These are phyloP conservation scores for Wallacemonas sp. DNA, from an alignment of 208 protist species.

Conservation along the genomic window DNA sequence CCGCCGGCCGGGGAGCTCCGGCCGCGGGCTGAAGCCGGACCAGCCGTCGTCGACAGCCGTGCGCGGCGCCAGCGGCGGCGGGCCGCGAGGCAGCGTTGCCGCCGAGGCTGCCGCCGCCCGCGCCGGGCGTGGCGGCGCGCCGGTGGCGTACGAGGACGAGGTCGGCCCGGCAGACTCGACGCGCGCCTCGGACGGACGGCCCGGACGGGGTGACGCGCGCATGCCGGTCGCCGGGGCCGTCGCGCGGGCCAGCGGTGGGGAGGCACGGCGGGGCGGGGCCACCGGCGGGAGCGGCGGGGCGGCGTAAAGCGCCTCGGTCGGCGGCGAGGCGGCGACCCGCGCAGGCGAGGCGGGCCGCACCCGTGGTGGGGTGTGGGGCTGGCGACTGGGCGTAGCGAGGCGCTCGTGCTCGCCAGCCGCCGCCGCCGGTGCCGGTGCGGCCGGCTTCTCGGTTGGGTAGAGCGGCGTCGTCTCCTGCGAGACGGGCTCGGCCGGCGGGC, in stretches of 20 bases:
- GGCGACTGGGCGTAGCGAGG: no score
- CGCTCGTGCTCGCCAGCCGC: no score
- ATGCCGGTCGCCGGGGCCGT: background rate
- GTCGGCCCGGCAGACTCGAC: no score
- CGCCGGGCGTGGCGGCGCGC: conserved; percentile 9
- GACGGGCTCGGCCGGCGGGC: no score
- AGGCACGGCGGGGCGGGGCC: background rate
- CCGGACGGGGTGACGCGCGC: background rate
- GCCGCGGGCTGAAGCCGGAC: conserved; percentile 25
- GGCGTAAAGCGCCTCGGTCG: no score
- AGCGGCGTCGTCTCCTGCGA: no score
- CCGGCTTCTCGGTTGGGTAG: background rate
- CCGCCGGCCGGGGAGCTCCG: conserved; percentile 13
- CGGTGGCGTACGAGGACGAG: background rate
- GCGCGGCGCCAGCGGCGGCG: conserved; percentile 10
- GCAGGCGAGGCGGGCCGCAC: no score
- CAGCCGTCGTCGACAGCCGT: conserved; percentile 14
- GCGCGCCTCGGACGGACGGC: no score
- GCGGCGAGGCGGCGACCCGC: no score
- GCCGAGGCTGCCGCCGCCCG: conserved; percentile 5
- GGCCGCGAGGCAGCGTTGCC: conserved; percentile 14
- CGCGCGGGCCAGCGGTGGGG: background rate
- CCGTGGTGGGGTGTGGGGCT: no score
- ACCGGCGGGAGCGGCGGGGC: no score
- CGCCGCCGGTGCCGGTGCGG: background rate